Percentiles rank a stretch among this genome's conserved stretches.
Conservation (phyloP, 2,329 filamentous ascomycete species). For the Alternaria novae-zelandiae region DNA sequence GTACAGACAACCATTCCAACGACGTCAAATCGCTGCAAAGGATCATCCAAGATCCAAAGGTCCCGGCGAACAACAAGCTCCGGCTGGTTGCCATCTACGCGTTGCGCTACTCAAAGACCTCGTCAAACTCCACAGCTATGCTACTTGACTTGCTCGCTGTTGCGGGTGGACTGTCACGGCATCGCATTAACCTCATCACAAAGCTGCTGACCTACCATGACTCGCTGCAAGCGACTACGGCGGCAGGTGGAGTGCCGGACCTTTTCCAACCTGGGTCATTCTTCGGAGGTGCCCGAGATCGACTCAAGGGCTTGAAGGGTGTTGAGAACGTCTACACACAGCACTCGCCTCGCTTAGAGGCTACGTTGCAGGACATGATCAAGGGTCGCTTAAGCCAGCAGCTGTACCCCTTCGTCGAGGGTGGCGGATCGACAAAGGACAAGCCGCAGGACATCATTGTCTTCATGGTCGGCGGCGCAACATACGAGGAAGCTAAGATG, state of each 20-base stretch:
- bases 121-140: constrained; percentile 81
- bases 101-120: constrained; percentile 86
- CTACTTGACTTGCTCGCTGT: constrained; percentile 85
- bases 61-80: constrained; percentile 83
- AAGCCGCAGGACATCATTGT: constrained; percentile 97
- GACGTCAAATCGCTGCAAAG: constrained; percentile 93
- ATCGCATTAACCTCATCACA: constrained; percentile 78
- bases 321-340: constrained; percentile 99
- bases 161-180: constrained; percentile 78
- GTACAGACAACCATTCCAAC: constrained; percentile 90
- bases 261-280: constrained; percentile 89
- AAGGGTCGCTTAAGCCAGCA: constrained; percentile 87
- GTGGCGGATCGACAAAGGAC: constrained; percentile 82
- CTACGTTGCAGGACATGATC: constrained; percentile 88
- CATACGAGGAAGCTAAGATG: constrained; percentile 97
- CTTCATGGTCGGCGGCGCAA: constrained; percentile 91
- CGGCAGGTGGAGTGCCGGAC: constrained; percentile 82
- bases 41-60: constrained; percentile 79
- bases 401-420: constrained; percentile 92
- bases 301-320: constrained; percentile 93
- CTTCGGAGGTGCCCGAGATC: constrained; percentile 83
- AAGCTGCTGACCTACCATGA: constrained; percentile 86
- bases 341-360: constrained; percentile 86
- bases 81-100: constrained; percentile 93
- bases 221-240: constrained; percentile 77